Percentiles rank a stretch among this genome's conserved stretches.
phyloP scores from a whole-genome alignment of 257 asterid species.

The Salvia miltiorrhiza region DNA sequence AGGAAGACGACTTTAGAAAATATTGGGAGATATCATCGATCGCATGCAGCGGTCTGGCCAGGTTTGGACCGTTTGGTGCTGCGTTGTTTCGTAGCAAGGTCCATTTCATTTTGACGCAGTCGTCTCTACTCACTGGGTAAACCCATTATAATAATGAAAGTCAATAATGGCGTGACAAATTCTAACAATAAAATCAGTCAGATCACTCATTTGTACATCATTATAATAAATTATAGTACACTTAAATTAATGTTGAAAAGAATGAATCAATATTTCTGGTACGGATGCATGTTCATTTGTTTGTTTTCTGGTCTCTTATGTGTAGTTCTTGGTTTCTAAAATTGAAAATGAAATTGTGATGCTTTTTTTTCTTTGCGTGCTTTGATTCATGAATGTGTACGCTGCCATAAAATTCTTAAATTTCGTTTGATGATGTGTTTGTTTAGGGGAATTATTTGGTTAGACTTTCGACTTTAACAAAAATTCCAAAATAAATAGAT shows the following conservation, averaged over 20 bases:
- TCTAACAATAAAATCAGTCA: background rate
- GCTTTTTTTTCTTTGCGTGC: background rate
- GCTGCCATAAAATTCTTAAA: slow-evolving; percentile 6
- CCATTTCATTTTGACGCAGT: slow-evolving; percentile 24
- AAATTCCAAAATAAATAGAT: background rate
- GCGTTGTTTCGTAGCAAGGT: slow-evolving; percentile 11
- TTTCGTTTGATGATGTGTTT: slow-evolving; percentile 12
- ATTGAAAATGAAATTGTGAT: slow-evolving; percentile 1
- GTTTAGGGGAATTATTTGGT: background rate
- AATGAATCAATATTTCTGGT: slow-evolving; percentile 13
- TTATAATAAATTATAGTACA: background rate
- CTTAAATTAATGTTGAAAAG: background rate
- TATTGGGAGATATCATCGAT: background rate
- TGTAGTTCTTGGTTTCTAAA: background rate
- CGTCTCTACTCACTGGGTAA: slow-evolving; percentile 5
- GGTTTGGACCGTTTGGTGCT: slow-evolving; percentile 32
- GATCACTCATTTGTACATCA: background rate
- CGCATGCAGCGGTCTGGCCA: slow-evolving; percentile 13
- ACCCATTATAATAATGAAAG: background rate
- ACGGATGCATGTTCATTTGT: too few species aligned
- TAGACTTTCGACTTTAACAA: background rate
- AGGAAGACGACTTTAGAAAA: background rate
- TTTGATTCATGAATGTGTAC: slow-evolving; percentile 20
- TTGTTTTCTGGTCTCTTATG: background rate
- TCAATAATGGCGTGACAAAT: slow-evolving; percentile 34